Evolutionary conservation across 2,329 filamentous ascomycete species (phyloP).

Genomic region (Pseudogymnoascus destructans): DNA sequence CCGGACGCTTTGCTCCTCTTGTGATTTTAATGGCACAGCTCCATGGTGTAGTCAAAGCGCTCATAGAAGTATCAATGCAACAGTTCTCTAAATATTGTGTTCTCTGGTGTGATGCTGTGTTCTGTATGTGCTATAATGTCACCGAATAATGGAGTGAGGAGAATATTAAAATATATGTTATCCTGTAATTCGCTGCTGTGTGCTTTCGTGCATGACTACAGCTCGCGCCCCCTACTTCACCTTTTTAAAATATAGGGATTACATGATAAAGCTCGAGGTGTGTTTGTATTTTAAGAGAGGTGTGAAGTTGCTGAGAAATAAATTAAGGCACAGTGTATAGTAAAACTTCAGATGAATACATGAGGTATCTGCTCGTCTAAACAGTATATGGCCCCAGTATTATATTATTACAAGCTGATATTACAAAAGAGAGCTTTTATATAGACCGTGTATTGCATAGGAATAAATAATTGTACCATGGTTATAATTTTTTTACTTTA

Average conservation of each 20-base stretch:
- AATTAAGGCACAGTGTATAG: background rate
- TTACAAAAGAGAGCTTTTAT: background rate
- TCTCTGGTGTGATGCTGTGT: background rate
- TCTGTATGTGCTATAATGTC: background rate
- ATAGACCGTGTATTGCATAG: background rate
- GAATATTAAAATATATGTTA: background rate
- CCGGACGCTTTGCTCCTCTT: constrained; percentile 21
- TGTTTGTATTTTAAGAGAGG: background rate
- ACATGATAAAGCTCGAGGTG: background rate
- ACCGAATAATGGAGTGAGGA: background rate
- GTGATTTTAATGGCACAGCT: constrained; percentile 8
- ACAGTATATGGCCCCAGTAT: background rate
- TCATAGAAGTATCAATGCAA: constrained; percentile 9
- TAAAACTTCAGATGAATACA: background rate
- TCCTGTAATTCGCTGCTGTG: background rate
- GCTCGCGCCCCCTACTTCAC: background rate
- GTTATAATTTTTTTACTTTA: background rate
- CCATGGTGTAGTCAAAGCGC: constrained; percentile 6
- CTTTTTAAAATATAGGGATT: background rate
- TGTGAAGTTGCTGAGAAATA: background rate
- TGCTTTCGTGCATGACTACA: background rate
- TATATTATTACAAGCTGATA: background rate
- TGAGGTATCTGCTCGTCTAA: background rate
- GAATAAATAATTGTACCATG: background rate
- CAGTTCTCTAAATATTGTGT: background rate